These are phyloP conservation scores for Euclidium syriacum DNA, from an alignment of 345 rosid species.

Conservation along the genomic window DNA sequence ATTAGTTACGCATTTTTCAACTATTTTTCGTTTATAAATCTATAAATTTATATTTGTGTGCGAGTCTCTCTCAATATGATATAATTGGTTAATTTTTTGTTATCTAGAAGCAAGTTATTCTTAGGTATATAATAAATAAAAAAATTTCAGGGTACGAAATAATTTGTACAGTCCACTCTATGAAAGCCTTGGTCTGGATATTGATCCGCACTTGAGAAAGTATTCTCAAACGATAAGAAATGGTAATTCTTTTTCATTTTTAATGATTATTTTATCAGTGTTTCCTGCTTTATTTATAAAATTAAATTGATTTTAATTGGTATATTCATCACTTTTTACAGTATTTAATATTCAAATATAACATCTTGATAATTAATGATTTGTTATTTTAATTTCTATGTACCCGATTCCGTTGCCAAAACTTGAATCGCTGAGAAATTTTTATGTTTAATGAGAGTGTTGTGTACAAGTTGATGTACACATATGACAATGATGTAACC, in stretches of 20 bases:
- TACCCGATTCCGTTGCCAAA: no score
- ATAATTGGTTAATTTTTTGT: background rate
- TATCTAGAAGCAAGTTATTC: background rate
- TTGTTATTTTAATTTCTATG: no score
- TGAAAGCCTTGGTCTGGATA: background rate
- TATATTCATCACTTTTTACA: background rate
- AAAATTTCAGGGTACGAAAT: background rate
- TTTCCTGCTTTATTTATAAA: background rate
- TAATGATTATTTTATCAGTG: background rate
- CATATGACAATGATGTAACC: no score
- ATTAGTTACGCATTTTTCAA: background rate
- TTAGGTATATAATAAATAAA: background rate
- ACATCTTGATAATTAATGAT: no score
- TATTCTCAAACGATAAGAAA: background rate
- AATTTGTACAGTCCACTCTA: background rate
- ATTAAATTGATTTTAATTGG: background rate
- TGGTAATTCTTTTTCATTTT: background rate
- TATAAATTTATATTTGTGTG: background rate
- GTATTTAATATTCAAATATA: no score
- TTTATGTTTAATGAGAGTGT: no score
- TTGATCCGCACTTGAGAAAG: conserved; percentile 19
- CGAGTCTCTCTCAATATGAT: background rate
- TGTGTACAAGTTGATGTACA: no score
- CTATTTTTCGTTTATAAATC: background rate
- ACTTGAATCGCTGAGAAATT: no score